phyloP scores from a whole-genome alignment of 2,329 filamentous ascomycete genomes.

The Fusarium verticillioides region DNA sequence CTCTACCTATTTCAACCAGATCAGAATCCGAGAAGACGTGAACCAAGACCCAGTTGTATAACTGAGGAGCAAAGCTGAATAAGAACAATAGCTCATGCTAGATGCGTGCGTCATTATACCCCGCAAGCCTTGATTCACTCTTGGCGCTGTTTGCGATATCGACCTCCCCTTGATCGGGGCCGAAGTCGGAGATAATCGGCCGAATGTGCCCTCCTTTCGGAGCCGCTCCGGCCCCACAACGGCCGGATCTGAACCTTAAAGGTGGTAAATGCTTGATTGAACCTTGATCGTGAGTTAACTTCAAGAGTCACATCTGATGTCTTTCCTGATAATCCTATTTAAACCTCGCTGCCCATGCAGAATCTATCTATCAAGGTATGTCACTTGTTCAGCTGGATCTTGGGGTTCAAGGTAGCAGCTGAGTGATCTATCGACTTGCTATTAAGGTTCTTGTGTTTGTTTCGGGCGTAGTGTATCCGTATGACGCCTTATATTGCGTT shows the following conservation, averaged over 20 bases:
- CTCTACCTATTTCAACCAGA: not conserved
- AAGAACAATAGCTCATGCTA: not conserved
- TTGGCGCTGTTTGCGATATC: not conserved
- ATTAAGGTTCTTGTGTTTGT: not conserved
- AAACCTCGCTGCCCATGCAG: not conserved
- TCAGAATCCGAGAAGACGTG: not conserved
- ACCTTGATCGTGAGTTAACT: not conserved
- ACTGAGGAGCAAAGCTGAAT: too few species aligned
- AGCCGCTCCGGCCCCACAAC: constrained; percentile 20
- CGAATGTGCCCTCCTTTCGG: not conserved
- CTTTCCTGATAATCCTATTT: not conserved
- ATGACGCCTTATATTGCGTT: not conserved
- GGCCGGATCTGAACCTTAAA: not conserved
- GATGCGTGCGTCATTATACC: not conserved
- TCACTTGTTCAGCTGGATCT: not conserved
- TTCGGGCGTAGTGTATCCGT: not conserved
- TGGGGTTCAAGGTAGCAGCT: not conserved
- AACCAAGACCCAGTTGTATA: not conserved
- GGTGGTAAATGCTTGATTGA: not conserved
- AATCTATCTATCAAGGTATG: not conserved
- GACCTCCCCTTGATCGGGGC: constrained; percentile 19
- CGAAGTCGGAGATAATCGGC: constrained; percentile 26
- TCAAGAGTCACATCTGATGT: not conserved
- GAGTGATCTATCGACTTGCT: not conserved
- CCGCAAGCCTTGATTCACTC: not conserved